A percentile compares a stretch with the other conserved stretches of the same genome.
phyloP scores from a whole-genome alignment of 495 filamentous ascomycete genomes.

The Podospora appendiculata region DNA sequence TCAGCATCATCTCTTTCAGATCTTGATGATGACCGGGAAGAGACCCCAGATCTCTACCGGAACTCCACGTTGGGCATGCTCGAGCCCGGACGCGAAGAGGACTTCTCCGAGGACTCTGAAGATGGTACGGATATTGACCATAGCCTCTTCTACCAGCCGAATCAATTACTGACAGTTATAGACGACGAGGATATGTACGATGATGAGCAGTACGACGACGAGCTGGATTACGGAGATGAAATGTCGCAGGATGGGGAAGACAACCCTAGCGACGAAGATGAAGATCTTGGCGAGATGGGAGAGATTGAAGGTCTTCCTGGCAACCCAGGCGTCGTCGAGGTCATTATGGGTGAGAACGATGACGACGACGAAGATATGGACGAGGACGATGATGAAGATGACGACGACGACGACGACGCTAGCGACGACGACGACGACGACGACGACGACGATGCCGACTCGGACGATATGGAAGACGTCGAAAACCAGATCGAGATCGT shows the following conservation, averaged over 20 bases:
- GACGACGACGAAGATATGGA: constrained; percentile 62
- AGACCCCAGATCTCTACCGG: constrained; percentile 94
- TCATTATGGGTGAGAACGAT: constrained; percentile 74
- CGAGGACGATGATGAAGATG: constrained; percentile 60
- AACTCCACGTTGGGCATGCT: constrained; percentile 95
- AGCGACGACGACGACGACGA: constrained; percentile 55
- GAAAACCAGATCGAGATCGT: constrained; percentile 50
- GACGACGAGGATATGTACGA: constrained; percentile 79
- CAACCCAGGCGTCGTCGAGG: constrained; percentile 67
- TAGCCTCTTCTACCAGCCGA: neutral
- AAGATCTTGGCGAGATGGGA: constrained; percentile 69
- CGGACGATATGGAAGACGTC: constrained; percentile 43
- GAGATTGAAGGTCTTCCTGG: constrained; percentile 79
- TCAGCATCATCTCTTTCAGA: constrained; percentile 87
- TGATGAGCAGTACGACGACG: constrained; percentile 66
- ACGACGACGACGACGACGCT: constrained; percentile 46
- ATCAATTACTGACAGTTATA: constrained; percentile 24
- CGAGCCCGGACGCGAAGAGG: constrained; percentile 73
- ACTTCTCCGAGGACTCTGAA: constrained; percentile 60
- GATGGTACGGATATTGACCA: constrained; percentile 39
- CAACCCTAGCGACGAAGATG: constrained; percentile 84
- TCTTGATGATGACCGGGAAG: constrained; percentile 80
- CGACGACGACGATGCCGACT: constrained; percentile 41
- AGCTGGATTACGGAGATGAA: constrained; percentile 86
- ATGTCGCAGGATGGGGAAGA: constrained; percentile 73